Evolutionary conservation across 305 asterid genomes (phyloP).

Genomic region (Rubia balearica): DNA sequence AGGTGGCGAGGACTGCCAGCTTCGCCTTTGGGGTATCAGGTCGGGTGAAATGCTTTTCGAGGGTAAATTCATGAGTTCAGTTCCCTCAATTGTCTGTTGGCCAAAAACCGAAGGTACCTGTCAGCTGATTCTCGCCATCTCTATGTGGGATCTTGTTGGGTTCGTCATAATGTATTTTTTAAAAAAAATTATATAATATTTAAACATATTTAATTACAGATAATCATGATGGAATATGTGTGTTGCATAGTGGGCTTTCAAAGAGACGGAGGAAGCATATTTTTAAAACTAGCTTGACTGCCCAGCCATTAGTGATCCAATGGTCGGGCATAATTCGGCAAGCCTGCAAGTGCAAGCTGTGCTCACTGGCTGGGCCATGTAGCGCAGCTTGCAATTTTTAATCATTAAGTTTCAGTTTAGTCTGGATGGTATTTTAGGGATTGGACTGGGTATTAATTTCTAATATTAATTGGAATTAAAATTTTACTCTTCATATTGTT

Average conservation of each 20-base stretch:
- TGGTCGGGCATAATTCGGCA: too few relatives aligned
- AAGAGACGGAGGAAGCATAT: not conserved
- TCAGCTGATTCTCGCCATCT: not conserved
- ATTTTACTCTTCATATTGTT: too few relatives aligned
- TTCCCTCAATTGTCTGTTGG: constrained; percentile 81
- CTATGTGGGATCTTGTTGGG: not conserved
- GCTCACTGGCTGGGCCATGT: too few relatives aligned
- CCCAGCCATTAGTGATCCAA: too few relatives aligned
- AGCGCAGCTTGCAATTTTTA: too few relatives aligned
- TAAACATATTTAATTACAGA: too few relatives aligned
- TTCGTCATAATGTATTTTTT: too few relatives aligned
- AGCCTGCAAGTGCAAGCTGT: not conserved
- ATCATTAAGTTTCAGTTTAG: too few relatives aligned
- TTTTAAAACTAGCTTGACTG: not conserved
- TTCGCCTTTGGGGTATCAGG: constrained; percentile 70
- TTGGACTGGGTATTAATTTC: not conserved
- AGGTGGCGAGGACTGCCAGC: constrained; percentile 90
- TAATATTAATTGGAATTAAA: not conserved
- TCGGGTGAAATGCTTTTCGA: constrained; percentile 75
- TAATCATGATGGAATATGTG: not conserved
- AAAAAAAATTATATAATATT: too few relatives aligned
- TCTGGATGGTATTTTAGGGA: not conserved
- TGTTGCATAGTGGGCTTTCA: not conserved
- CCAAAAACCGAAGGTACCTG: constrained; percentile 42
- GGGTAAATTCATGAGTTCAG: constrained; percentile 46